Percentiles rank a stretch among this genome's conserved stretches.
phyloP scores from a whole-genome alignment of 345 rosid genomes.

The Lagerstroemia speciosa region DNA sequence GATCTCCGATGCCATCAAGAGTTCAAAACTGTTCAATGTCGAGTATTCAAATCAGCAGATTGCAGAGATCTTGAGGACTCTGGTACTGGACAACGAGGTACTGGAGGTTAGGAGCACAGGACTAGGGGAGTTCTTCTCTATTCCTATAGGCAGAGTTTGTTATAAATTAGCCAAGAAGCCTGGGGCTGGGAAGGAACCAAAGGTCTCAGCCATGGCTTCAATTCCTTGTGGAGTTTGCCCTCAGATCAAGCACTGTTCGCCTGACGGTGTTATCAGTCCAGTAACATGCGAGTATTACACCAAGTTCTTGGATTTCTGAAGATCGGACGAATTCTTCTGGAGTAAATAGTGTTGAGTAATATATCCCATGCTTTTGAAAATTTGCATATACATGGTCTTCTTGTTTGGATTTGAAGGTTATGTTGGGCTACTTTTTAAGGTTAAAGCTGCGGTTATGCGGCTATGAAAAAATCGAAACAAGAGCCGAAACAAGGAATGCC shows the following conservation, averaged over 20 bases:
- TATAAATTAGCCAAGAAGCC: conserved; percentile 29
- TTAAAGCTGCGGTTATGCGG: too few relatives aligned
- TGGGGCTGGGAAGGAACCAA: conserved; percentile 25
- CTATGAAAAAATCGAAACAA: too few relatives aligned
- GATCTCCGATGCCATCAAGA: conserved; percentile 24
- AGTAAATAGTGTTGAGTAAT: too few relatives aligned
- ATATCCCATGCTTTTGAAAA: not conserved
- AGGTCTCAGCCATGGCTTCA: conserved; percentile 48
- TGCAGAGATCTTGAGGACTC: conserved; percentile 49
- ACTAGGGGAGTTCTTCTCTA: conserved; percentile 34
- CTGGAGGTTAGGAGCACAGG: conserved; percentile 61
- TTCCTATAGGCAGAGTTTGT: conserved; percentile 44
- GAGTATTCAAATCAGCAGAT: conserved; percentile 33
- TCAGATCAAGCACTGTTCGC: conserved; percentile 42
- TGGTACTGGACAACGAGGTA: conserved; percentile 59
- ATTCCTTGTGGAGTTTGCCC: conserved; percentile 89
- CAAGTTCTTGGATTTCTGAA: conserved; percentile 69
- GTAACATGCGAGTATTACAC: conserved; percentile 46
- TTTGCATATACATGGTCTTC: not conserved
- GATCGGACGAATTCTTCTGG: not conserved
- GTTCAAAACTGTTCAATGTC: conserved; percentile 20
- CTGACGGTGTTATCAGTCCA: conserved; percentile 64
- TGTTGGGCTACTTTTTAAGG: too few relatives aligned
- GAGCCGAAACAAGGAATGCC: not conserved
- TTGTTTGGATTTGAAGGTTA: not conserved